Evolutionary conservation across 2,329 filamentous ascomycete genomes (phyloP), one percentile per base, ranked within the genome.

Genomic region (Conoideocrella luteorostrata): DNA sequence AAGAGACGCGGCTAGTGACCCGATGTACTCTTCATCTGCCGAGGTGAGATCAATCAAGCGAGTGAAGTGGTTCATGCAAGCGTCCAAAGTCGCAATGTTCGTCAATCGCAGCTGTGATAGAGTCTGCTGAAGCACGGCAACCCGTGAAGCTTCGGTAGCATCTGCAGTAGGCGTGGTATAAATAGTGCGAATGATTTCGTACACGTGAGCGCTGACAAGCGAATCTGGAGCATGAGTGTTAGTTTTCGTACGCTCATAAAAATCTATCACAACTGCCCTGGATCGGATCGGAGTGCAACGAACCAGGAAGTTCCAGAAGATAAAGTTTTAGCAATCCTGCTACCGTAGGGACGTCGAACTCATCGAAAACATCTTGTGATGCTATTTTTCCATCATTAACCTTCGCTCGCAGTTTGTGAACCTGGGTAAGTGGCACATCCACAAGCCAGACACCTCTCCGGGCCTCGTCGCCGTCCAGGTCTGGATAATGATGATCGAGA

Each of bases 1-100:
- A 35, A 98, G 72, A 5, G 74, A 70, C 21, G 81, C 80, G 3
- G 89, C 86, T 30, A 98, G 77, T 29, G 82, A 71, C 11, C 82
- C 62, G 45, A 95, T 69, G 60, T 95, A 98, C 34, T 80, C 70
- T 60, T 98, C 93, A 54, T 95, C 91, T 24, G 93, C 93, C 12
- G 91, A 97, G 2, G 93, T 98, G 50, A 98, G 75, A 63, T 98
- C 93, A 59, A 98, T 94, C 47, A 98, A 74, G 48, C 93, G 86
- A 30, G 91, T 96, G 63, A 98, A 97, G 67, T 98, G 93, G 52
- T 95, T 97, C 75, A 94, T 95, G 61, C 95, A 86, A 32, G 93
- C 93, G 64, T 98, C 93, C 47, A 98, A 80, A n/a, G 93, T 97
- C 38, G 93, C 93, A 64, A 98, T 98, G 64, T 98, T 98, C 51